phyloP scores from a whole-genome alignment of 352 stramenopile genomes.

The Discostella stelligera region DNA sequence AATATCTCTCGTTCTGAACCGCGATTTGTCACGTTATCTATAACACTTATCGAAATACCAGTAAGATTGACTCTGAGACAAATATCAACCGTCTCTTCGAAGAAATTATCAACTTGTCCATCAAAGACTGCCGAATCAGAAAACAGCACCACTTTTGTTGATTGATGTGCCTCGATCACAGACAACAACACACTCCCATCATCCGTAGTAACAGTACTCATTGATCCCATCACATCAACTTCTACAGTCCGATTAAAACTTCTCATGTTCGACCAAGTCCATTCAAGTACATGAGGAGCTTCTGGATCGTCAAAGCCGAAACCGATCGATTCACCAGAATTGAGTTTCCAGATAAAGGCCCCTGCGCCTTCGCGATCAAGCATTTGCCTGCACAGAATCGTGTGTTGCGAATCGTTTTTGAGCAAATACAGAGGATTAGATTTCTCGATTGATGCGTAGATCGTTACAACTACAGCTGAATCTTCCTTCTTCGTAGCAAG shows the following conservation, averaged over 20 bases:
- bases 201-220: constrained; percentile 47
- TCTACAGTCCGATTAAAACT: constrained; percentile 45
- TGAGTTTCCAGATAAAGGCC: constrained; percentile 71
- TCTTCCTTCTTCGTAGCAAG: constrained; percentile 75
- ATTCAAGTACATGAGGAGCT: constrained; percentile 73
- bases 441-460: constrained; percentile 72
- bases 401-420: constrained; percentile 60
- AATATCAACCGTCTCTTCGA: constrained; percentile 59
- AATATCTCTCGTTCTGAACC: constrained; percentile 70
- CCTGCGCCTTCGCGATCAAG: constrained; percentile 39
- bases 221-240: constrained; percentile 74
- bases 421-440: constrained; percentile 76
- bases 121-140: constrained; percentile 10
- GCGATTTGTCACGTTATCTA: constrained; percentile 61
- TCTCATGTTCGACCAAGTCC: constrained; percentile 53
- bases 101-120: constrained; percentile 20
- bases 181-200: constrained; percentile 58
- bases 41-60: constrained; percentile 59
- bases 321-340: constrained; percentile 49
- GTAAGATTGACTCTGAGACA: constrained; percentile 61
- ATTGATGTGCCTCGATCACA: constrained; percentile 54
- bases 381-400: constrained; percentile 73
- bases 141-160: constrained; percentile 82
- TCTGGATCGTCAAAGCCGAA: constrained; percentile 81
- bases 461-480: constrained; percentile 72